These are phyloP conservation scores for Coccinonectria pachysandricola DNA, from an alignment of 2,329 filamentous ascomycete species.

Conservation along the genomic window DNA sequence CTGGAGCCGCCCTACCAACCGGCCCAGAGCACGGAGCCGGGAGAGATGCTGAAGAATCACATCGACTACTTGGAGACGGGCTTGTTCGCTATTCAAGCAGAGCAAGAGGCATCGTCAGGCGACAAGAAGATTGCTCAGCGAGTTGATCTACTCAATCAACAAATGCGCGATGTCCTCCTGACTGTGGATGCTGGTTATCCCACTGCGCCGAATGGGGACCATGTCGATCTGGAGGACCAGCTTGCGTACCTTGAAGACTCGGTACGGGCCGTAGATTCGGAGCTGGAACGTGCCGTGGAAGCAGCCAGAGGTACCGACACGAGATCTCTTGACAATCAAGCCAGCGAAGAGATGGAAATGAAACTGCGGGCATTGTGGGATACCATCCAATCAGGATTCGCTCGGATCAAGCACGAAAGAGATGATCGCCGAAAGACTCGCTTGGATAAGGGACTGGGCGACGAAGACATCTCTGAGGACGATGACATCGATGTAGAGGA, in stretches of 20 bases:
- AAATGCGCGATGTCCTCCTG: conserved; percentile 49
- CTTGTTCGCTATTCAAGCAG: conserved; percentile 48
- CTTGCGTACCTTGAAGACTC: conserved; percentile 56
- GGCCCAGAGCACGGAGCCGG: conserved; percentile 27
- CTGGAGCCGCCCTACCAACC: conserved; percentile 29
- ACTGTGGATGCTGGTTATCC: conserved; percentile 38
- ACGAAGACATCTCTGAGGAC: conserved; percentile 53
- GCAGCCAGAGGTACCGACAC: conserved; percentile 20
- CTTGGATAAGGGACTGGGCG: conserved; percentile 44
- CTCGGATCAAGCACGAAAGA: conserved; percentile 43
- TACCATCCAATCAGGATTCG: conserved; percentile 40
- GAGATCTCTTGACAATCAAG: no score
- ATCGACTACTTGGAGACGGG: conserved; percentile 62
- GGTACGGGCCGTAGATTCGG: conserved; percentile 38
- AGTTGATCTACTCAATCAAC: conserved; percentile 53
- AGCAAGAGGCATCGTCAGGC: conserved; percentile 34
- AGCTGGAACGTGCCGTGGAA: conserved; percentile 27
- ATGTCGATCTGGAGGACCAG: conserved; percentile 54
- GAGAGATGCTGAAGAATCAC: conserved; percentile 42
- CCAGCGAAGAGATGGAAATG: conserved; percentile 43
- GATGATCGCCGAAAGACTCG: conserved; percentile 42
- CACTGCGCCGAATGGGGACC: conserved; percentile 46
- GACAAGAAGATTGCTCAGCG: conserved; percentile 35
- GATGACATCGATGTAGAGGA: conserved; percentile 49
- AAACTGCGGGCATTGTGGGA: conserved; percentile 47